Evolutionary conservation across 345 rosid species (phyloP), one percentile per base, ranked within the genome.

Genomic region (Linum trigynum): DNA sequence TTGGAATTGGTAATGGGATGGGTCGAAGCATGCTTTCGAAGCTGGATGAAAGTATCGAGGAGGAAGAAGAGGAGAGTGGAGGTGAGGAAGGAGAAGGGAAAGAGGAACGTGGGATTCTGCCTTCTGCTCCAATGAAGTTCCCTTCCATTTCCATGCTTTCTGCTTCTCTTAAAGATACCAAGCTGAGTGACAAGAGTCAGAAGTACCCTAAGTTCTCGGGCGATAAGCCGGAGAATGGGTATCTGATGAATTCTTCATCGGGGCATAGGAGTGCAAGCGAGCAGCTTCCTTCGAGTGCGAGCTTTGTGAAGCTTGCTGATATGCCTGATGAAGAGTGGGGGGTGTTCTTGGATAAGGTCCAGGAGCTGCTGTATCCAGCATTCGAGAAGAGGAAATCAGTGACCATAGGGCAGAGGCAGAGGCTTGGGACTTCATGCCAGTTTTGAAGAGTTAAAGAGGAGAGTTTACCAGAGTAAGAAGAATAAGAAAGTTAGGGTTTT

Each of bases 371-470:
- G 61, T 41, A 62, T 43, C 91, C 90, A 7, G 97, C 91, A 63
- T 91, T 91, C 38, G 84, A 72, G 0, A 81, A 78, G 58, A 85
- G 96, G 38, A 89, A 89, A 78, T 83, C 86, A 1, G 79, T 81
- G 40, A 80, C 86, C 16, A 9, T 75, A 64, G 89, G 91, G 50
- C 91, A 82, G 85, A 84, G 79, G 55, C 95, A 68, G 87, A 89
- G 97, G 88, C 95, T 95, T 4, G 97, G 99, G 43, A 91, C 96
- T 57, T 95, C 97, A 3, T 95, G 99, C 86, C 95, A 89, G 91
- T 91, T 95, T 95, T 91, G 96, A 90, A 23, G 32, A 23, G 32
- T 23, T 23, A 23, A 23, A 23, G 61, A 32, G 38, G 5, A 8
- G 61, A 57, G 53, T 6, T 48, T 12, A 48, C 10, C 10, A 43